A percentile compares a stretch with the other conserved stretches of the same genome.
Evolutionary conservation across 176 grass and related monocot genomes (phyloP).

Genomic region (Panicum miliaceum): DNA sequence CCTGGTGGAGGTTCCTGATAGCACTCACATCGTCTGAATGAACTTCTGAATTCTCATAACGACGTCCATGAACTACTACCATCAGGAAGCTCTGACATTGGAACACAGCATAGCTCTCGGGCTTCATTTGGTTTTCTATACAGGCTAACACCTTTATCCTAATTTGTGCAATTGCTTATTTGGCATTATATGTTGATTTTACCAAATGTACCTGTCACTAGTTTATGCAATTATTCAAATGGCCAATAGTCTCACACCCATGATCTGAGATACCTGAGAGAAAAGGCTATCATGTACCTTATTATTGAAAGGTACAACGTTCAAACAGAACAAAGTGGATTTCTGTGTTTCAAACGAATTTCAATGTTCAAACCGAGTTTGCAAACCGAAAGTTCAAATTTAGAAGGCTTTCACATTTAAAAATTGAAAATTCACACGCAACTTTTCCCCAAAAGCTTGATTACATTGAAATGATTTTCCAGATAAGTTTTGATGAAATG

Average conservation of each 20-base stretch:
- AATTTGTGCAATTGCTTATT: background rate
- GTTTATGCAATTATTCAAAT: background rate
- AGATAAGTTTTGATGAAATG: background rate
- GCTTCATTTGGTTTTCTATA: slow-evolving; percentile 15
- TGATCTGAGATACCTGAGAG: background rate
- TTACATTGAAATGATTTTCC: background rate
- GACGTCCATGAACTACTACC: slow-evolving; percentile 42
- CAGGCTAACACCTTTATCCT: background rate
- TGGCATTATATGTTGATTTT: background rate
- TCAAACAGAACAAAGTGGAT: background rate
- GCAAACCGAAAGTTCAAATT: background rate
- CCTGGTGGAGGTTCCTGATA: too few species aligned
- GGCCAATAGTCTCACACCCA: background rate
- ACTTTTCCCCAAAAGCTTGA: background rate
- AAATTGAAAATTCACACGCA: background rate
- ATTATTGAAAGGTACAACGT: background rate
- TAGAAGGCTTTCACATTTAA: background rate
- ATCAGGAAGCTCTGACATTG: slow-evolving; percentile 40
- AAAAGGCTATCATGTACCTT: background rate
- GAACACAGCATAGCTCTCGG: slow-evolving; percentile 17
- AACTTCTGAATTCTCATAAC: too few species aligned
- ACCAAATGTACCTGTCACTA: background rate
- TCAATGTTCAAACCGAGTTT: background rate
- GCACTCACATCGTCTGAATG: too few species aligned
- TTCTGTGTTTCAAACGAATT: background rate